Evolutionary conservation across 257 asterid species (phyloP).

Genomic region (Solanum arcanum): DNA sequence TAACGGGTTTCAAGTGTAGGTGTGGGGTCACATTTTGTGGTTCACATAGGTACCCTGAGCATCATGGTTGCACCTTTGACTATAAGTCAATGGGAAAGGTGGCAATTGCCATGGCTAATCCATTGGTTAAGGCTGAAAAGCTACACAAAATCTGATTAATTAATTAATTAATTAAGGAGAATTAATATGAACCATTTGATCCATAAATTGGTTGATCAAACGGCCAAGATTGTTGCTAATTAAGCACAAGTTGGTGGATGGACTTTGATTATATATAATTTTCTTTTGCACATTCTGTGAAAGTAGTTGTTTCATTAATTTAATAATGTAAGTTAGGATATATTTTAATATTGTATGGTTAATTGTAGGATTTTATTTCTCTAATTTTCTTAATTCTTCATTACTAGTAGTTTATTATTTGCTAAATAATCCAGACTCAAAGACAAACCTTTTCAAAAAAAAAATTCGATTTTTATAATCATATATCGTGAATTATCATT

Average conservation of each 20-base stretch:
- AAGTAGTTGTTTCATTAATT: background rate
- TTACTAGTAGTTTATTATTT: background rate
- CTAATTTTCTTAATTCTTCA: background rate
- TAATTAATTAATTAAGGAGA: background rate
- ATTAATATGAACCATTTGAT: background rate
- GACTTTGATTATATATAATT: background rate
- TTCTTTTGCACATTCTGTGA: background rate
- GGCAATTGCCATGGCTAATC: conserved; percentile 35
- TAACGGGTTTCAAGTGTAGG: conserved; percentile 38
- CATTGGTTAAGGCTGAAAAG: conserved; percentile 29
- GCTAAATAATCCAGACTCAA: background rate
- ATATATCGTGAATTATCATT: background rate
- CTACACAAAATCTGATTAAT: conserved; percentile 26
- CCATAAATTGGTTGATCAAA: background rate
- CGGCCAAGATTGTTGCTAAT: background rate
- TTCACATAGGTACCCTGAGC: conserved; percentile 39
- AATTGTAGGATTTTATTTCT: background rate
- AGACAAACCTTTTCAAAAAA: background rate
- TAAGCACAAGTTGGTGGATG: background rate
- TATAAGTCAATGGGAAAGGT: conserved; percentile 29
- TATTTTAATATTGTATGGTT: background rate
- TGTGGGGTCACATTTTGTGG: conserved; percentile 43
- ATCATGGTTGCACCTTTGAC: conserved; percentile 34
- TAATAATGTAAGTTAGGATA: background rate
- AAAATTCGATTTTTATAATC: background rate